Percentiles rank a stretch among this genome's conserved stretches.
These are phyloP conservation scores for Spencermartinsiella ligniputridi DNA, from an alignment of 1,139 yeast species.

Conservation along the genomic window DNA sequence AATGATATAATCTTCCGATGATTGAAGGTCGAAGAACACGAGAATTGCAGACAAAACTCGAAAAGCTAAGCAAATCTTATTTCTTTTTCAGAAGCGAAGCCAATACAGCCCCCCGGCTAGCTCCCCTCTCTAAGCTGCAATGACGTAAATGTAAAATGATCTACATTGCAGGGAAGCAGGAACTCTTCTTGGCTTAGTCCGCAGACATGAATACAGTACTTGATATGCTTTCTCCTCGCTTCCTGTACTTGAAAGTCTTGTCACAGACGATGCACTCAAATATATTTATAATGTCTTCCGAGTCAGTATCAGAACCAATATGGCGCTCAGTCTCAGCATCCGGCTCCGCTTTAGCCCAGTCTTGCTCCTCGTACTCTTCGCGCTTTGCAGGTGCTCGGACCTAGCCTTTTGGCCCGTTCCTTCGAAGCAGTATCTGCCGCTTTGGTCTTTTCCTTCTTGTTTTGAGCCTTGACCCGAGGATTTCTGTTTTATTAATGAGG, in stretches of 20 bases:
- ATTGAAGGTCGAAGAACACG: no score
- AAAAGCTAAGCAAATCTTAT: no score
- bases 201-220: constrained; percentile 58
- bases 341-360: constrained; percentile 63
- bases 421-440: constrained; percentile 51
- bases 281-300: constrained; percentile 41
- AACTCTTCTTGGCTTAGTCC: no score
- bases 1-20: no score
- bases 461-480: constrained; percentile 56
- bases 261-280: constrained; percentile 87
- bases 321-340: constrained; percentile 24
- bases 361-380: constrained; percentile 59
- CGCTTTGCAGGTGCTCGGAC: constrained; percentile 41
- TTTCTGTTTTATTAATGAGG: constrained; percentile 73
- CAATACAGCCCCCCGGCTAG: no score
- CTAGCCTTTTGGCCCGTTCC: constrained; percentile 48
- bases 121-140: no score
- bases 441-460: constrained; percentile 32
- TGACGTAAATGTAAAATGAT: no score
- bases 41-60: no score
- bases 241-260: constrained; percentile 72
- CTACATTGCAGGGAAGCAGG: no score
- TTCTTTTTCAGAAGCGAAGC: no score
- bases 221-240: constrained; percentile 72
- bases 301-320: constrained; percentile 32